Evolutionary conservation across 352 stramenopile genomes (phyloP).

Genomic region (Plasmopara halstedii): DNA sequence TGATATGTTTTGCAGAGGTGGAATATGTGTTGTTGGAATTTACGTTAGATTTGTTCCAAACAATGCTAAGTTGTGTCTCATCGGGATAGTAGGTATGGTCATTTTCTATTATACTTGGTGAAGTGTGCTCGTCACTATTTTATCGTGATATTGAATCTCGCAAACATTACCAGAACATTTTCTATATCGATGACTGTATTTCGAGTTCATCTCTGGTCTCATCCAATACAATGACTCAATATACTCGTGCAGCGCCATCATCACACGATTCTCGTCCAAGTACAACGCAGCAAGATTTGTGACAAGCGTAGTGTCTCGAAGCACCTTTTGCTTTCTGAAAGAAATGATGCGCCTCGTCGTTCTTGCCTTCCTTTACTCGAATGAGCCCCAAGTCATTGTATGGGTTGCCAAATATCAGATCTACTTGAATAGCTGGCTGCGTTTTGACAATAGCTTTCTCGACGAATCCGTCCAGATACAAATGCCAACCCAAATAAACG

Average conservation of each 20-base stretch:
- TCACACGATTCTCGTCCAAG: conserved; percentile 55
- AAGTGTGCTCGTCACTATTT: no score
- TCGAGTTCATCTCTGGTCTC: conserved; percentile 25
- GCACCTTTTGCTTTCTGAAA: conserved; percentile 57
- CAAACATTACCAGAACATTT: conserved; percentile 51
- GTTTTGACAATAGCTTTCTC: conserved; percentile 47
- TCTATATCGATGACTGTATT: conserved; percentile 64
- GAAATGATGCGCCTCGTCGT: conserved; percentile 46
- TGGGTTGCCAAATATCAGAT: conserved; percentile 55
- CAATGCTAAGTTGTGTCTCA: no score
- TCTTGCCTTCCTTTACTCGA: conserved; percentile 44
- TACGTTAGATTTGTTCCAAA: no score
- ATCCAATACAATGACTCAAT: conserved; percentile 75
- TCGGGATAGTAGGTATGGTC: no score
- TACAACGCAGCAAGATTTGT: conserved; percentile 61
- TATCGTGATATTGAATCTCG: no score
- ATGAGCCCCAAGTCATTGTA: conserved; percentile 74
- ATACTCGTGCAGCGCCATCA: conserved; percentile 60
- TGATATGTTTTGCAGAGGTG: no score
- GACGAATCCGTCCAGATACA: conserved; percentile 53
- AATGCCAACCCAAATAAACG: conserved; percentile 60
- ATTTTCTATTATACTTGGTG: no score
- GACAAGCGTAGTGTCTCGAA: conserved; percentile 51
- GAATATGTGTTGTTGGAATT: no score
- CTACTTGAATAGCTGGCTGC: conserved; percentile 52